Percentiles rank a stretch among this genome's conserved stretches.
phyloP scores from a whole-genome alignment of 306 rosid species.

The Ammopiptanthus mongolicus region DNA sequence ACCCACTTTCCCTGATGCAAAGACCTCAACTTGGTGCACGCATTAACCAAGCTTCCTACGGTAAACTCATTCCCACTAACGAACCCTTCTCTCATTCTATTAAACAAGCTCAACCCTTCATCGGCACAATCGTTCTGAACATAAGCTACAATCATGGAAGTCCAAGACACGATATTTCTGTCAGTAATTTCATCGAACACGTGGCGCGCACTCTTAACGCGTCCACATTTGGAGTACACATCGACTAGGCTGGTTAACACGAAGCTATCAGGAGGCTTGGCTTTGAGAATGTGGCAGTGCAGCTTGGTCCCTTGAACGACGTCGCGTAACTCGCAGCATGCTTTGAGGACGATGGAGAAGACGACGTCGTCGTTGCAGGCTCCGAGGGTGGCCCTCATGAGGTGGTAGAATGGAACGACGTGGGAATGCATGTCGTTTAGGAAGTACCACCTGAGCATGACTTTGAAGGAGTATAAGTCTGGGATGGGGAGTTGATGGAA shows the following conservation, averaged over 20 bases:
- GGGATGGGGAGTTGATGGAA: conserved; percentile 51
- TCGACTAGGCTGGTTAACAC: conserved; percentile 53
- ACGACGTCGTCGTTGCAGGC: conserved; percentile 36
- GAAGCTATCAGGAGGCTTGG: conserved; percentile 37
- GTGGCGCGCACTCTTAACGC: conserved; percentile 18
- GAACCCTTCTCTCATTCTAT: conserved; percentile 59
- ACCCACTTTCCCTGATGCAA: conserved; percentile 79
- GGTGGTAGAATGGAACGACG: conserved; percentile 40
- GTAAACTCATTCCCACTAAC: conserved; percentile 54
- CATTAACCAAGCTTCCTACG: conserved; percentile 49
- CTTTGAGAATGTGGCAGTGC: conserved; percentile 57
- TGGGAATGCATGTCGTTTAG: conserved; percentile 39
- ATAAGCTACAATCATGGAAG: conserved; percentile 70
- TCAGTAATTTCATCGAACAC: conserved; percentile 53
- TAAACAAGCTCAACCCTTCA: conserved; percentile 54
- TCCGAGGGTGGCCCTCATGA: conserved; percentile 28
- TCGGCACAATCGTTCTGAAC: conserved; percentile 59
- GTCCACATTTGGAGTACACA: conserved; percentile 48
- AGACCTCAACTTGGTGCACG: conserved; percentile 47
- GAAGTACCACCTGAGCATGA: conserved; percentile 66
- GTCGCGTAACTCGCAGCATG: conserved; percentile 49
- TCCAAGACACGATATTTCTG: conserved; percentile 63
- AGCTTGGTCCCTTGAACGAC: conserved; percentile 33
- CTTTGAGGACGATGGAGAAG: conserved; percentile 54
- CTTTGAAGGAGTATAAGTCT: conserved; percentile 56